Conservation (phyloP, 768 basidiomycete genomes). For the Collybia mongolica region DNA sequence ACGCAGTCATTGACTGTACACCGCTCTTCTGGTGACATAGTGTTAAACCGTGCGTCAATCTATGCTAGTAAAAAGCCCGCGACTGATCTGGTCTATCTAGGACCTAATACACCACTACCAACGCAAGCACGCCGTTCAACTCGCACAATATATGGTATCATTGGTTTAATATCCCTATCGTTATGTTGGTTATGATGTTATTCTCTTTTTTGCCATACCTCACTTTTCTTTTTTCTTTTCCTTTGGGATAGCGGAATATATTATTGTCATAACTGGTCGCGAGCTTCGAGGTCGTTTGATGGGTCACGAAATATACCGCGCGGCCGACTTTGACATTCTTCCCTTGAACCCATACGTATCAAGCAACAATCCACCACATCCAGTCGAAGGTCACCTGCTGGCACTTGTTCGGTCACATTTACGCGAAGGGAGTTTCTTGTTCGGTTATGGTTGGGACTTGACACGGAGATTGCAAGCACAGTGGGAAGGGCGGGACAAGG, state of each 20-base stretch:
- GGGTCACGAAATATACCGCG: conserved; percentile 85
- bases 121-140: conserved; percentile 55
- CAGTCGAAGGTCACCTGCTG: conserved; percentile 85
- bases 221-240: background rate
- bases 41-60: conserved; percentile 57
- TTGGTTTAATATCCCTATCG: conserved; percentile 75
- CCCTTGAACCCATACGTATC: conserved; percentile 77
- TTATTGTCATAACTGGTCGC: conserved; percentile 85
- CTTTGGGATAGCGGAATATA: conserved; percentile 79
- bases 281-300: conserved; percentile 76
- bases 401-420: conserved; percentile 87
- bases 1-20: conserved; percentile 70
- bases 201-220: conserved; percentile 1
- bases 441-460: conserved; percentile 89
- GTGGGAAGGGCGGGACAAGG: conserved; percentile 53
- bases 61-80: conserved; percentile 4
- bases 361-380: conserved; percentile 68
- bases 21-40: conserved; percentile 73
- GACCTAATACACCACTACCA: conserved; percentile 52
- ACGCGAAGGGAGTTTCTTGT: conserved; percentile 76
- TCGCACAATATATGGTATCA: conserved; percentile 71
- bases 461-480: conserved; percentile 87
- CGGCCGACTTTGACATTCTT: conserved; percentile 88
- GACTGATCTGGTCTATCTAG: conserved; percentile 28
- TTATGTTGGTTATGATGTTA: conserved; percentile 42